A percentile compares a stretch with the other conserved stretches of the same genome.
phyloP scores from a whole-genome alignment of 2,329 filamentous ascomycete genomes.

The Pseudogymnoascus verrucosus region DNA sequence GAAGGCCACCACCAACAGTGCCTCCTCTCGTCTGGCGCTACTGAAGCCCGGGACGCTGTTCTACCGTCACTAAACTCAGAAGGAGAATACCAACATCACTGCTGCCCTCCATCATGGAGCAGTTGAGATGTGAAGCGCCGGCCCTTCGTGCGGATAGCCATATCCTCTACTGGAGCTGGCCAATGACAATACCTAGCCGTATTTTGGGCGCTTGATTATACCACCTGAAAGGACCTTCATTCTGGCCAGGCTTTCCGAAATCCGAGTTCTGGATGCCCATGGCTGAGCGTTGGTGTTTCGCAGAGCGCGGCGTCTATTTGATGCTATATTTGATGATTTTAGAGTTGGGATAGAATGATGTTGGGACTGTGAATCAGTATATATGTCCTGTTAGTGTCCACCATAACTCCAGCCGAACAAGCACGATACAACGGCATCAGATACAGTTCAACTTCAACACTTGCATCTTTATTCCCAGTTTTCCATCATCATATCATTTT shows the following conservation, averaged over 20 bases:
- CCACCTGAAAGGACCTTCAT: not conserved
- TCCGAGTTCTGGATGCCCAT: not conserved
- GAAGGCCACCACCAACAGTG: not conserved
- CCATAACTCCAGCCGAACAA: not conserved
- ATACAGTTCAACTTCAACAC: not conserved
- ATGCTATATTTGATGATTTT: not conserved
- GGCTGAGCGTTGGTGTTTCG: not conserved
- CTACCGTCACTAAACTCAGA: not conserved
- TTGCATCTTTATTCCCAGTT: not conserved
- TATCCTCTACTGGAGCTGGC: not conserved
- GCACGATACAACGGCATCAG: not conserved
- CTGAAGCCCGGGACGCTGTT: not conserved
- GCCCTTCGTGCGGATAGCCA: not conserved
- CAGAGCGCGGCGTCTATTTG: not conserved
- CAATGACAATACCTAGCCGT: not conserved
- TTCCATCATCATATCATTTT: not conserved
- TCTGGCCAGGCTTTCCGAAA: not conserved
- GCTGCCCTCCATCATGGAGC: not conserved
- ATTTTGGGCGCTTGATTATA: not conserved
- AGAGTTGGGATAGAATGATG: not conserved
- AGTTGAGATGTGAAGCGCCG: not conserved
- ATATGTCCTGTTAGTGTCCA: not conserved
- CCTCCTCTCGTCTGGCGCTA: not conserved
- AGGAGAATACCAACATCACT: not conserved
- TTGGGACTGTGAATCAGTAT: constrained; percentile 1